Evolutionary conservation across 257 asterid genomes (phyloP), one percentile per base, ranked within the genome.

Genomic region (Solanum chmielewskii): DNA sequence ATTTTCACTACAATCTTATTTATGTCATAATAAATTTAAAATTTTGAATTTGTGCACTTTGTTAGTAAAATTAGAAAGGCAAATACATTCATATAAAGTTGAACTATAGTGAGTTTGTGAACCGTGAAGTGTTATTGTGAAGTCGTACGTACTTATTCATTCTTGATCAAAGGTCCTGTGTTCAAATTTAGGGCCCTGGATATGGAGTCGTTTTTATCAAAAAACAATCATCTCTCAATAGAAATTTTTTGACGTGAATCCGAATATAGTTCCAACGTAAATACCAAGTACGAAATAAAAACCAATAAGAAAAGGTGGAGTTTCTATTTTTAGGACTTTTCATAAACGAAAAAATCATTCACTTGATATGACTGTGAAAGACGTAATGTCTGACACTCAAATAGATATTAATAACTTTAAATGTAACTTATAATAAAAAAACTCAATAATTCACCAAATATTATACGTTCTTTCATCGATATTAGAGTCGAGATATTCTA

Each of bases 401-500:
- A 23, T 21, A 21, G 7, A 60, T 62, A 23, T 23, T 7, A 68
- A 27, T 27, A 8, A 29, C 39, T 27, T 27, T 68, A 29, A 16
- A 29, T 3, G 3, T 11, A 69, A 69, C 23, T 68, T 14, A 15
- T 6, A 3, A 29, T 37, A 6, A 7, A 29, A 29, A 68, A 1
- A 2, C 23, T 13, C 10, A 68, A 69, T 69, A 69, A 14, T 69
- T 69, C 6, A 14, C 6, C 1, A 0, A 6, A 94, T 94, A 93
- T 88, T 92, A 92, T 92, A 90, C 88, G 90, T 91, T 90, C 90
- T 91, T 90, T 92, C 92, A 91, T 92, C 91, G 91, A 92, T 90
- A 84, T 89, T 89, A 87, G 90, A 87, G 60, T 52, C 60, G 80
- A 83, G 85, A 83, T 87, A 73, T 87, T 71, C 71, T 29, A 6